Percentiles rank a stretch among this genome's conserved stretches.
Conservation (phyloP, 768 basidiomycete species). For the Roridomyces roridus region DNA sequence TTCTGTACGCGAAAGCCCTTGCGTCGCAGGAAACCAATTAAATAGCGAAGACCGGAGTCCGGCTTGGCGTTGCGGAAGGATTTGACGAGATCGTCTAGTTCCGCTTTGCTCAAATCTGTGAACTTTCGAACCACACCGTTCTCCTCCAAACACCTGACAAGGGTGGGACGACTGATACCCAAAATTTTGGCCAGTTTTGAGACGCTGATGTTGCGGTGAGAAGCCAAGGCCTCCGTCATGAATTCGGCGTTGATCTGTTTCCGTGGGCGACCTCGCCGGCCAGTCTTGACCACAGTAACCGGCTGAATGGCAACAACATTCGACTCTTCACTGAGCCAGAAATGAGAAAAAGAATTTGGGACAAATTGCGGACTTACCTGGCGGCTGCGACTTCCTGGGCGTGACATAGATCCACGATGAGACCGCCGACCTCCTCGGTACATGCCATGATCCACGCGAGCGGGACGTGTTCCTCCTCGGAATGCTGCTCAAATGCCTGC, state of each 20-base stretch:
- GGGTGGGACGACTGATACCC: background rate
- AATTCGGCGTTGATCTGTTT: background rate
- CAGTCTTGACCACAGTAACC: background rate
- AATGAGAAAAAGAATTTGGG: no score
- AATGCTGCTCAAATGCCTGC: background rate
- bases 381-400: background rate
- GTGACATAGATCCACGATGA: background rate
- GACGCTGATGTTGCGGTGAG: background rate
- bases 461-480: background rate
- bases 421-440: background rate
- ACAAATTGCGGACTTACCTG: background rate
- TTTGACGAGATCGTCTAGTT: no score
- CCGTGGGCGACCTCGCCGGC: background rate
- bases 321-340: no score
- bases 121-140: background rate
- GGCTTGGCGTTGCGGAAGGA: no score
- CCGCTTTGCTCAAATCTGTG: background rate
- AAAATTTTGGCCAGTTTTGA: background rate
- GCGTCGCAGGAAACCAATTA: conserved; percentile 25
- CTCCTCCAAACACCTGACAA: background rate
- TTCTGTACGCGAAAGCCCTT: conserved; percentile 27
- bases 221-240: background rate
- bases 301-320: no score
- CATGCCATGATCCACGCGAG: background rate
- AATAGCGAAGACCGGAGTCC: conserved; percentile 29